Evolutionary conservation across 208 protist species (phyloP).

Genomic region (Tritrichomonas musculus): DNA sequence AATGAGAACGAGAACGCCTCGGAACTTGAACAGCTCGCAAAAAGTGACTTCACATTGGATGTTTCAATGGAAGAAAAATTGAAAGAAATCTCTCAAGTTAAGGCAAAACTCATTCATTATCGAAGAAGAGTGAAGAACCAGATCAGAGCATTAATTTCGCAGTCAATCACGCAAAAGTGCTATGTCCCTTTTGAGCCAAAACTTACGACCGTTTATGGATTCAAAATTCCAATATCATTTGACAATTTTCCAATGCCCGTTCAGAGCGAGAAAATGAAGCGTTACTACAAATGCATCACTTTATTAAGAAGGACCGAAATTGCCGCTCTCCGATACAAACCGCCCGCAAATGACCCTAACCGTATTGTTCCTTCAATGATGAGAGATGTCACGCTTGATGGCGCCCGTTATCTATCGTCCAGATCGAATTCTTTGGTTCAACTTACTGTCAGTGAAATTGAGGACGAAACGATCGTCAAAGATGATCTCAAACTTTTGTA

Average conservation of each 20-base stretch:
- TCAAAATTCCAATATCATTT: background rate
- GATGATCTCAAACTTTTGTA: background rate
- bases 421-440: background rate
- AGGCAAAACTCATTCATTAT: background rate
- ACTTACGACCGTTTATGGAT: background rate
- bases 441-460: background rate
- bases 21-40: conserved; percentile 10
- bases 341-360: background rate
- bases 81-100: background rate
- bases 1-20: conserved; percentile 1
- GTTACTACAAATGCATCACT: background rate
- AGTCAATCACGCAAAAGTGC: background rate
- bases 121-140: conserved; percentile 22
- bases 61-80: background rate
- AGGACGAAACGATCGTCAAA: background rate
- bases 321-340: background rate
- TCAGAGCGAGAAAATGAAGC: background rate
- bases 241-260: conserved; percentile 18
- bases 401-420: background rate
- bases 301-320: conserved; percentile 15
- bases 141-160: background rate
- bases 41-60: background rate
- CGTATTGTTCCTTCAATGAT: background rate
- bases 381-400: background rate
- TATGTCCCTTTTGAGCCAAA: conserved; percentile 18